A percentile compares a stretch with the other conserved stretches of the same genome.
These are phyloP conservation scores for Verticillium alfalfae DNA, from an alignment of 2,329 filamentous ascomycete genomes.

Conservation along the genomic window DNA sequence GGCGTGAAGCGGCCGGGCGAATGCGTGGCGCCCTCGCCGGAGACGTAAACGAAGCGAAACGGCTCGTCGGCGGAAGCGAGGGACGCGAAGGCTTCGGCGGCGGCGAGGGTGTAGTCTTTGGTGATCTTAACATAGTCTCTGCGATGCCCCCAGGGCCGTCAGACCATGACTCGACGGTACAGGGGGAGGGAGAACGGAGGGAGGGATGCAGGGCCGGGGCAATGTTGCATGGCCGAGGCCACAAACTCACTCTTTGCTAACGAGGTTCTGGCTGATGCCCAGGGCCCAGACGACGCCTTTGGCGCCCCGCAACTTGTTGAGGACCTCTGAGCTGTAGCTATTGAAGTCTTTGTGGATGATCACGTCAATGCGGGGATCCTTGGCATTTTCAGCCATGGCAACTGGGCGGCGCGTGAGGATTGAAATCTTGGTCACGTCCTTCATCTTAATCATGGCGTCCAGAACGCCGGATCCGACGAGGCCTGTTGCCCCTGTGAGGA, in stretches of 20 bases:
- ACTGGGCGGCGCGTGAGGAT: constrained; percentile 64
- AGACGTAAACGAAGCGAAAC: constrained; percentile 69
- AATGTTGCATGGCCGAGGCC: too few relatives aligned
- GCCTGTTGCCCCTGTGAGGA: constrained; percentile 64
- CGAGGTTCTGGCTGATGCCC: constrained; percentile 57
- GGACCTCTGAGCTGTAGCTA: constrained; percentile 50
- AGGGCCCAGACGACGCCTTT: constrained; percentile 69
- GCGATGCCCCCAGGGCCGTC: not conserved
- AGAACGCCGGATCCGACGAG: constrained; percentile 57
- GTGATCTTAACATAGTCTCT: constrained; percentile 65
- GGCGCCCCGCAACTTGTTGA: constrained; percentile 57
- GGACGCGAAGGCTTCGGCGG: constrained; percentile 53
- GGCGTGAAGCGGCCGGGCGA: constrained; percentile 49
- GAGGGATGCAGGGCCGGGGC: not conserved
- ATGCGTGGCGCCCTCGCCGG: constrained; percentile 56
- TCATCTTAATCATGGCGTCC: constrained; percentile 54
- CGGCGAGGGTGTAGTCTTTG: constrained; percentile 57
- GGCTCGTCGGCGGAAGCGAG: constrained; percentile 38
- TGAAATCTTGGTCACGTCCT: constrained; percentile 57
- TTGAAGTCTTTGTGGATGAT: constrained; percentile 65
- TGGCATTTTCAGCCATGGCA: constrained; percentile 49
- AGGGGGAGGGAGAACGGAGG: not conserved
- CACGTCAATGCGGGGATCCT: constrained; percentile 56
- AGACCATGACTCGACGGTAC: too few relatives aligned
- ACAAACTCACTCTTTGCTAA: constrained; percentile 48